A percentile compares a stretch with the other conserved stretches of the same genome.
These are phyloP conservation scores for Wickerhamomyces chaumierensis DNA, from an alignment of 805 yeast species.

Conservation along the genomic window DNA sequence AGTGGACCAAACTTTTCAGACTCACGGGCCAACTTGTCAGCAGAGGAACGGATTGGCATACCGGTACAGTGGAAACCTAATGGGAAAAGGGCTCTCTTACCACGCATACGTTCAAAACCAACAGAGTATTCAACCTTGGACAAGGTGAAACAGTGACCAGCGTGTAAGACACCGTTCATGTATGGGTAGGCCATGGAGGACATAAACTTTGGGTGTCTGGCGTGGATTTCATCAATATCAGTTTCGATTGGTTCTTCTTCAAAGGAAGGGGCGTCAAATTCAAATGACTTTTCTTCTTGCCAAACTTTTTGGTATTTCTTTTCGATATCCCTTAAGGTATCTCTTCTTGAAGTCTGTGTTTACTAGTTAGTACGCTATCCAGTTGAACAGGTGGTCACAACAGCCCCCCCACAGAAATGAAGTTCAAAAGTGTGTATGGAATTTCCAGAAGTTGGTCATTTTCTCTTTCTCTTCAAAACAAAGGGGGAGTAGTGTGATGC, in stretches of 20 bases:
- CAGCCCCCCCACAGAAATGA: too few species aligned
- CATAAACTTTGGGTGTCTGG: constrained; percentile 75
- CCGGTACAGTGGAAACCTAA: constrained; percentile 99
- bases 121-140: constrained; percentile 87
- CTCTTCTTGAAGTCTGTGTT: constrained; percentile 81
- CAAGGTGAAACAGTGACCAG: constrained; percentile 93
- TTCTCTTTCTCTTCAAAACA: background rate
- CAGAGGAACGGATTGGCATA: constrained; percentile 94
- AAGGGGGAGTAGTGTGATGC: too few species aligned
- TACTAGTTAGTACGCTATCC: background rate
- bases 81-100: constrained; percentile 87
- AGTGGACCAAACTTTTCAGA: constrained; percentile 82
- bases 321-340: constrained; percentile 80
- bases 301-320: constrained; percentile 78
- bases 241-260: constrained; percentile 51
- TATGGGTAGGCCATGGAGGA: constrained; percentile 97
- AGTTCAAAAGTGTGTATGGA: too few species aligned
- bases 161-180: constrained; percentile 97
- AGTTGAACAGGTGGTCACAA: too few species aligned
- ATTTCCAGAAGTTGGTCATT: too few species aligned
- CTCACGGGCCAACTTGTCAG: constrained; percentile 91
- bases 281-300: constrained; percentile 80
- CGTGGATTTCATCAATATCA: constrained; percentile 58
- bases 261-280: constrained; percentile 75
- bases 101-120: constrained; percentile 92